Base-by-base conservation (phyloP, 306 rosid species). In the Fragaria vesca region DNA sequence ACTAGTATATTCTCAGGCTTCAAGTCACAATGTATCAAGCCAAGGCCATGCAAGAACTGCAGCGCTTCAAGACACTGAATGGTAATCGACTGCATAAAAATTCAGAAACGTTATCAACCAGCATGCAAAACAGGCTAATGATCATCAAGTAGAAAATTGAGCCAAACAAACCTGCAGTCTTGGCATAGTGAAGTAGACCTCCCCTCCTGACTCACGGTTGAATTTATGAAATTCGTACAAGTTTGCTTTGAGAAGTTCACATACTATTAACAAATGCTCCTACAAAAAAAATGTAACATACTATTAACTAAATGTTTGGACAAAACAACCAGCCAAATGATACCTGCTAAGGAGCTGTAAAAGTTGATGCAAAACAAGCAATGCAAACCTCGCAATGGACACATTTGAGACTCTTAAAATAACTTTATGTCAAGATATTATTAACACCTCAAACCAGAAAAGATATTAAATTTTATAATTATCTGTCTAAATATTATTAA, bases 131-230 rank as follows among this genome's bases (percentile, higher is more conserved):
- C 69, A 76, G 46, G 36, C 18, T 66, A 40, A 77, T 58, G 67
- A 12, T 72, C 75, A 16, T 52, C 80, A 48, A 15, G 58, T 71
- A 38, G 66, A 68, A 79, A 67, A 73, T 73, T 45, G 66, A 67
- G 79, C 69, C 51, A 73, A 55, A 86, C 91, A 83, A 38, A 93
- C 99, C 97, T 95, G 99, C 89, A 95, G 84, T 84, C 99, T 90
- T 16, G 99, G 97, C 99, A 95, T 95, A 30, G 97, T 95, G 86
- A 95, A 95, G 92, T 95, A 95, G 12, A 95, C 99, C 86, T 95
- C 97, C 7, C 99, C 97, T 67, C 99, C 99, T 66, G 99, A 93
- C 89, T 93, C 99, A 87, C 99, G 83, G 79, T 95, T 95, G 76
- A 91, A 95, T 76, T 95, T 95, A 80, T 95, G 99, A 83, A 95